A percentile compares a stretch with the other conserved stretches of the same genome.
Evolutionary conservation across 208 protist genomes (phyloP).

Genomic region (Entamoeba moshkovskii): DNA sequence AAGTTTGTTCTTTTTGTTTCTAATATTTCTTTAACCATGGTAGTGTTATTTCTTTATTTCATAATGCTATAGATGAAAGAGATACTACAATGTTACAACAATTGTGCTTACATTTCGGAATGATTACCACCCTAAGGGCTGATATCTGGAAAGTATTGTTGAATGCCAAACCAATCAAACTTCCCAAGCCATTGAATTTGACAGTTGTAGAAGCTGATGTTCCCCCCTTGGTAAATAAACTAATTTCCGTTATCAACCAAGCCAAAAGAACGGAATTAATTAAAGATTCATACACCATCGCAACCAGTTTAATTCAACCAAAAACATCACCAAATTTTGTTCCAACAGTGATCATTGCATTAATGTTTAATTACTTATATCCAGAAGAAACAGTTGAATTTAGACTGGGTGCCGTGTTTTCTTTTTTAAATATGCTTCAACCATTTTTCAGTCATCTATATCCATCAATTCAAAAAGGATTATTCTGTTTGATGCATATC

Average conservation of each 20-base stretch:
- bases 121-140: background rate
- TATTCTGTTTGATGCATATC: background rate
- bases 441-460: background rate
- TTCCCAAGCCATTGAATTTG: background rate
- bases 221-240: background rate
- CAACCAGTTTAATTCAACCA: background rate
- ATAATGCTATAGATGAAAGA: background rate
- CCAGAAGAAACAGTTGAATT: background rate
- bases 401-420: background rate
- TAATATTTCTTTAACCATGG: too few species aligned
- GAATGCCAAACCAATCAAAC: background rate
- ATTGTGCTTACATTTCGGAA: background rate
- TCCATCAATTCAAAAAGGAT: background rate
- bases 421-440: background rate
- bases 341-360: background rate
- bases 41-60: background rate
- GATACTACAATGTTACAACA: background rate
- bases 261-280: background rate
- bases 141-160: background rate
- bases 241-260: background rate
- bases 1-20: too few species aligned
- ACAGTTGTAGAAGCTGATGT: background rate
- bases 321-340: conserved; percentile 1
- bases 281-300: background rate
- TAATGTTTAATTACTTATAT: background rate